Conservation (phyloP, 345 rosid genomes). For the Heritiera littoralis region DNA sequence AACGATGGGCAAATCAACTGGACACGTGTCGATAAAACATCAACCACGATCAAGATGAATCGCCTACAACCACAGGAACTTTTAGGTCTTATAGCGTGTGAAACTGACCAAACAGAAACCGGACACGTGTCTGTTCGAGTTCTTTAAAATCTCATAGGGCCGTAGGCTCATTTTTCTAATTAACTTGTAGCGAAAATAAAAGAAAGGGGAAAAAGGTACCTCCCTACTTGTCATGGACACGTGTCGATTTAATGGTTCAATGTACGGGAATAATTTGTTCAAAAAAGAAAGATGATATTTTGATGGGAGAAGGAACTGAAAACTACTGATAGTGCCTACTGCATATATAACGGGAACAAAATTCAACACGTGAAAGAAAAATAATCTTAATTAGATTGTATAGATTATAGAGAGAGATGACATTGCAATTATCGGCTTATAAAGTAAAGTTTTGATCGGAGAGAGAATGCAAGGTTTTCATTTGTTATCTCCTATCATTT, state of each 20-base stretch:
- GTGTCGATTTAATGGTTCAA: background rate
- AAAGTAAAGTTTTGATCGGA: background rate
- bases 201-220: background rate
- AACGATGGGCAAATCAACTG: background rate
- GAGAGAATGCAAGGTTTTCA: background rate
- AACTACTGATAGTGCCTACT: background rate
- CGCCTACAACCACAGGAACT: background rate
- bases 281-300: conserved; percentile 25
- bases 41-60: conserved; percentile 15
- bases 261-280: background rate
- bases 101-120: background rate
- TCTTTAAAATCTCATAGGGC: background rate
- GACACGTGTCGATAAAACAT: conserved; percentile 10
- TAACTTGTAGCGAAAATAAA: too few species aligned
- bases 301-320: background rate
- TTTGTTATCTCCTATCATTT: too few species aligned
- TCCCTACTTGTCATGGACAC: conserved; percentile 1
- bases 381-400: too few species aligned
- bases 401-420: too few species aligned
- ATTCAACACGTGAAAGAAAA: background rate
- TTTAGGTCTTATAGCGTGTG: background rate
- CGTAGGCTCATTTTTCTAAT: too few species aligned
- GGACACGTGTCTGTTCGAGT: background rate
- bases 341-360: too few species aligned
- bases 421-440: background rate